These are phyloP conservation scores for Colletotrichum aenigma DNA, from an alignment of 2,329 filamentous ascomycete species.

Conservation along the genomic window DNA sequence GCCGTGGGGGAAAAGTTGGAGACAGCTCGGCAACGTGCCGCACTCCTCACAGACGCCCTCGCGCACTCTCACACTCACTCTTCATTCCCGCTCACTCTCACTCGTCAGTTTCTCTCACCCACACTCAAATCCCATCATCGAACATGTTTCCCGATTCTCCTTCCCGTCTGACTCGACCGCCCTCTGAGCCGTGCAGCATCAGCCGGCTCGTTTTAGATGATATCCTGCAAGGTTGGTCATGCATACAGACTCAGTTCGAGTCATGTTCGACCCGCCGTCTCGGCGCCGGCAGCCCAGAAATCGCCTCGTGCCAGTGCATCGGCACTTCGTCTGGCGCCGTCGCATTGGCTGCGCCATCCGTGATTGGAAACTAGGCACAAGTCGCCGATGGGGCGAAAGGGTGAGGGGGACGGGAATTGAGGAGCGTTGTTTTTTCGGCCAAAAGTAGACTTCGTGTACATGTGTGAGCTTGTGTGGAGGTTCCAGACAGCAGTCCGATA, in stretches of 20 bases:
- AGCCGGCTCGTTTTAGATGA: background rate
- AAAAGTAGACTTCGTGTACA: background rate
- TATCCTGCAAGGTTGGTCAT: constrained; percentile 5
- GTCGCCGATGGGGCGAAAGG: background rate
- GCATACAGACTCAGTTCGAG: background rate
- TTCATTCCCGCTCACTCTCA: background rate
- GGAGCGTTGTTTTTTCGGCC: background rate
- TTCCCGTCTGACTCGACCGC: constrained; percentile 2
- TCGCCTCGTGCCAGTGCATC: background rate
- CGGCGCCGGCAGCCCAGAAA: background rate
- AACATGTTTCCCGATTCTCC: background rate
- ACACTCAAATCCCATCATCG: background rate
- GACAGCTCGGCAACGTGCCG: constrained; percentile 14
- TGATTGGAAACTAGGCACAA: background rate
- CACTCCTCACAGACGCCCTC: background rate
- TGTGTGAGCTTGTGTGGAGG: background rate
- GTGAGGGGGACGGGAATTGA: background rate
- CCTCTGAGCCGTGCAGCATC: background rate
- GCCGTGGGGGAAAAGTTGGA: constrained; percentile 1
- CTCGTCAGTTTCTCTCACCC: background rate
- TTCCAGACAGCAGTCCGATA: background rate
- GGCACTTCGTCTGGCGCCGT: background rate
- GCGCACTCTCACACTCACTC: background rate
- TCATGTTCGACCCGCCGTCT: background rate
- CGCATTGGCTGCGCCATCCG: background rate